A percentile compares a stretch with the other conserved stretches of the same genome.
phyloP scores from a whole-genome alignment of 2,329 filamentous ascomycete species.

The Thielaviopsis populi region DNA sequence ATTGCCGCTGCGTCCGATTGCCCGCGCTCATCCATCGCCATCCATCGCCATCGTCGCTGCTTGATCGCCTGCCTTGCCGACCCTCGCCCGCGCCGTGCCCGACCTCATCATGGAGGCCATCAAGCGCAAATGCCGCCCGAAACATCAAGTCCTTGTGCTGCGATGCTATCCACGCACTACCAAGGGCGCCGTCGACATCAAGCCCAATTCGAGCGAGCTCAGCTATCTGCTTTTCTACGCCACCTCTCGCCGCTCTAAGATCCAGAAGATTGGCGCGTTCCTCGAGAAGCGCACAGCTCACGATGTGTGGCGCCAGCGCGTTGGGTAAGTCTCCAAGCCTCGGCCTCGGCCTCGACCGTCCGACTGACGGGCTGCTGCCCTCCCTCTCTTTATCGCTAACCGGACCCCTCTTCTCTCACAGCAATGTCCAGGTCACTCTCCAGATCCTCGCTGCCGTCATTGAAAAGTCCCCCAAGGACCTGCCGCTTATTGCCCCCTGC shows the following conservation, averaged over 20 bases:
- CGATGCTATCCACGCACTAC: constrained; percentile 92
- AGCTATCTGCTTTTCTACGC: constrained; percentile 96
- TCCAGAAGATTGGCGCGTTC: constrained; percentile 90
- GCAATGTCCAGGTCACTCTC: constrained; percentile 87
- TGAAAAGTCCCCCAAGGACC: constrained; percentile 80
- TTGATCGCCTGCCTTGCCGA: not conserved
- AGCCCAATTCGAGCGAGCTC: constrained; percentile 90
- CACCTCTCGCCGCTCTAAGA: constrained; percentile 82
- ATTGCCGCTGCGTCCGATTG: not conserved
- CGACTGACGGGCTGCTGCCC: not conserved
- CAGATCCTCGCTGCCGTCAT: constrained; percentile 84
- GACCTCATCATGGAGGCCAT: constrained; percentile 45
- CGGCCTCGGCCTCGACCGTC: too few species aligned
- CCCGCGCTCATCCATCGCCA: not conserved
- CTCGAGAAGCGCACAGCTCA: constrained; percentile 84
- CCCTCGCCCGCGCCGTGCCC: not conserved
- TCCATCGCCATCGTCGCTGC: not conserved
- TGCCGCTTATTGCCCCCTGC: constrained; percentile 73
- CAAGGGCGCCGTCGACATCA: constrained; percentile 83
- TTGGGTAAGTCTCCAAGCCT: constrained; percentile 66
- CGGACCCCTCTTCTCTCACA: constrained; percentile 24
- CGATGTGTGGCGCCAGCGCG: constrained; percentile 78
- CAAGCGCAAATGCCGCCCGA: constrained; percentile 62
- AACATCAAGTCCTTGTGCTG: constrained; percentile 89
- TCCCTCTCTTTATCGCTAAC: constrained; percentile 1